These are phyloP conservation scores for Flammula alnicola DNA, from an alignment of 1,284 basidiomycete genomes.

Conservation along the genomic window DNA sequence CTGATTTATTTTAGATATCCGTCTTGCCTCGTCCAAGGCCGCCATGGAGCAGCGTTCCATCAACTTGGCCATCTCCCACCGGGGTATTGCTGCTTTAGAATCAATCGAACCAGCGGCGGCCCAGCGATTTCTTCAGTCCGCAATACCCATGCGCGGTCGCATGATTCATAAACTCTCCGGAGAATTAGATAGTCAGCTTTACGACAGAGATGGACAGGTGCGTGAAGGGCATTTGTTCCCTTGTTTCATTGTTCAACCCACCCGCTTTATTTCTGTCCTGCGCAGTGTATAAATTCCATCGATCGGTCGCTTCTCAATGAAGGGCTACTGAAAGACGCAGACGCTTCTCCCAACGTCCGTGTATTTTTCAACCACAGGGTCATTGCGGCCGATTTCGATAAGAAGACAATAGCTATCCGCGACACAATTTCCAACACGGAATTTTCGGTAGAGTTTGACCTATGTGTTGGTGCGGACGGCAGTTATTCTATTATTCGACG, in stretches of 20 bases:
- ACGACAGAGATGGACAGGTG: constrained; percentile 88
- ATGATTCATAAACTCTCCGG: constrained; percentile 91
- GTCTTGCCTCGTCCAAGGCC: constrained; percentile 68
- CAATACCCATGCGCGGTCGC: constrained; percentile 93
- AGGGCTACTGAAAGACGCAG: constrained; percentile 76
- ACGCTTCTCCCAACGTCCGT: constrained; percentile 65
- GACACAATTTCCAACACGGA: constrained; percentile 51
- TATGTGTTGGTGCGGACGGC: constrained; percentile 90
- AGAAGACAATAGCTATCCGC: constrained; percentile 54
- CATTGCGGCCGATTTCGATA: constrained; percentile 74
- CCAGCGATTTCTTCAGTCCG: constrained; percentile 75
- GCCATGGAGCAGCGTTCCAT: constrained; percentile 82
- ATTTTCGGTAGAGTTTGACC: constrained; percentile 66
- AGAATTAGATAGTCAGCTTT: constrained; percentile 78
- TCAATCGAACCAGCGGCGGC: constrained; percentile 79
- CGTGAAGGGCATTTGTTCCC: constrained; percentile 32
- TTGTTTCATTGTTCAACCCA: constrained; percentile 23
- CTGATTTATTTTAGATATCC: constrained; percentile 59
- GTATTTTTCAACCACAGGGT: constrained; percentile 86
- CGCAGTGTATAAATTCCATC: constrained; percentile 91
- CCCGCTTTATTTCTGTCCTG: constrained; percentile 26
- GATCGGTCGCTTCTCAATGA: constrained; percentile 89
- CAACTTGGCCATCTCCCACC: constrained; percentile 94
- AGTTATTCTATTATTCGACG: constrained; percentile 84
- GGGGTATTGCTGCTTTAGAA: constrained; percentile 88